Base-by-base conservation (phyloP, 2,329 filamentous ascomycete species). In the Madurella fahalii region DNA sequence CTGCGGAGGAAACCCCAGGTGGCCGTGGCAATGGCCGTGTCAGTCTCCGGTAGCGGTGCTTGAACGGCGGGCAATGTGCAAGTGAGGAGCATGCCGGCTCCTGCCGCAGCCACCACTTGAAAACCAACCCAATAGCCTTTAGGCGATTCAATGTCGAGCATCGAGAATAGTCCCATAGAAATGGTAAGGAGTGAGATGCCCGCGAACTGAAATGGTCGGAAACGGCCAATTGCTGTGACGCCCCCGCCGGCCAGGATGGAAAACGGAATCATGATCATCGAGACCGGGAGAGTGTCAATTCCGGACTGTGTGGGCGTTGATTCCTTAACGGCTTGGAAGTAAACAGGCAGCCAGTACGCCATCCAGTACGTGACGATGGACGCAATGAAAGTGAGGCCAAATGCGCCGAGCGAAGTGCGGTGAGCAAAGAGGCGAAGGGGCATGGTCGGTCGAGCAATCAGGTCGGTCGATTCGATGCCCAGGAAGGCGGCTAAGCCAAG, bases 1-100 rank as follows among this genome's bases (percentile, higher is more conserved):
- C 65, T 72, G 39, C 77, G 71, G 53, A 77, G 63, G 54, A 81
- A 81, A 0, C 68, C 63, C 68, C 71, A 77, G 42, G 73, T 71
- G 1, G 65, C 69, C 2, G 72, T 73, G 0, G 72, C 70, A 1
- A 68, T 52, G 1, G 72, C 70, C 0, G 65, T 63, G 48, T 78
- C 72, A 1, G 57, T 56, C 9, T 76, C 73, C 1, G 63, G 39
- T 1, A 76, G 58, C 0, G 65, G 58, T 0, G 74, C 76, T 60
- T 74, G 71, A 15, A 76, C 67, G 0, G 77, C 73, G 0, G 77
- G 74, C 2, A 77, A 69, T 5, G 74, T 64, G 0, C 69, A 66
- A 1, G 71, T 65, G 17, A 78, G 65, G 5, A 74, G 56, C 1
- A 78, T 57, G 1, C 78, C 78, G 2, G 68, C 57, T 0, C 77